Percentiles rank a stretch among this genome's conserved stretches.
phyloP scores from a whole-genome alignment of 192 early-diverging fungal genomes.

The Coemansia sp. region DNA sequence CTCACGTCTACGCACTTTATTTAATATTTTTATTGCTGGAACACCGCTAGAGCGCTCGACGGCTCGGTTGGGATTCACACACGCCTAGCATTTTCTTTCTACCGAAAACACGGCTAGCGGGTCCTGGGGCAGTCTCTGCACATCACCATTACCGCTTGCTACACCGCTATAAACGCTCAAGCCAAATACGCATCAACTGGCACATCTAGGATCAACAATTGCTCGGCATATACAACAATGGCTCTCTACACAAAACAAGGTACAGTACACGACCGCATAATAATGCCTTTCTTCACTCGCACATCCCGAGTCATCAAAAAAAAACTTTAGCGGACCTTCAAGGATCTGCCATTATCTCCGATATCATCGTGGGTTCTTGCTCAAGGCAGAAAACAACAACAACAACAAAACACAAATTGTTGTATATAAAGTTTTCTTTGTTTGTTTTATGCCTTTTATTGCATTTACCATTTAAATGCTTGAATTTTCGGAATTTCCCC shows the following conservation, averaged over 20 bases:
- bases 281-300: not conserved
- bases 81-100: not conserved
- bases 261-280: constrained; percentile 10
- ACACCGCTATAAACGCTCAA: not conserved
- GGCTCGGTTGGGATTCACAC: not conserved
- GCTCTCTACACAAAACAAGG: constrained; percentile 49
- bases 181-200: not conserved
- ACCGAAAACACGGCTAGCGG: not conserved
- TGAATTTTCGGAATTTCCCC: not conserved
- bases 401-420: not conserved
- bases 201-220: not conserved
- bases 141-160: not conserved
- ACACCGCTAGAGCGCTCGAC: not conserved
- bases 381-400: not conserved
- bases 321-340: not conserved
- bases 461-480: not conserved
- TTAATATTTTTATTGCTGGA: not conserved
- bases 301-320: not conserved
- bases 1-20: not conserved
- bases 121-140: not conserved
- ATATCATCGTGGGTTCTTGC: not conserved
- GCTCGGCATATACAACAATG: constrained; percentile 18
- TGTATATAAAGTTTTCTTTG: not conserved
- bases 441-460: not conserved
- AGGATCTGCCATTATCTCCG: not conserved